phyloP scores from a whole-genome alignment of 2,329 filamentous ascomycete genomes.

The Diaporthe capsici region DNA sequence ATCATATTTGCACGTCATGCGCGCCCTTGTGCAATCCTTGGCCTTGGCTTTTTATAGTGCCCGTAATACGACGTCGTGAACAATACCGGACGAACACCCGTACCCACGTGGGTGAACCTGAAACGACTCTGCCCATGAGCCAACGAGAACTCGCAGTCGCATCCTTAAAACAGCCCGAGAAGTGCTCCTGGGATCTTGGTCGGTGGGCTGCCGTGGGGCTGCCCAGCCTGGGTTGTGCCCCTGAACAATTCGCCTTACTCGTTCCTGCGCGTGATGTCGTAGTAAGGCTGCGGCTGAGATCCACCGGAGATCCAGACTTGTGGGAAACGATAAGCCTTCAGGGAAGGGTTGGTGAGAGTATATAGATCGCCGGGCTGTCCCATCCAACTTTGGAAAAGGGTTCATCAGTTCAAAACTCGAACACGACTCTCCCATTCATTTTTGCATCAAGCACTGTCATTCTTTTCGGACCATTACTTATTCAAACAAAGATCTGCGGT shows the following conservation, averaged over 20 bases:
- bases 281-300: conserved; percentile 22
- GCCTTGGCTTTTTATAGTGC: conserved; percentile 16
- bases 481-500: not conserved
- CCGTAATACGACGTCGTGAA: conserved; percentile 1
- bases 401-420: conserved; percentile 5
- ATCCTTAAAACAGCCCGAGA: not conserved
- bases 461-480: not conserved
- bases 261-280: not conserved
- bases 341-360: not conserved
- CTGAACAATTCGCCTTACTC: conserved; percentile 26
- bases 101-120: conserved; percentile 19
- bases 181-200: not conserved
- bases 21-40: conserved; percentile 3
- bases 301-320: not conserved
- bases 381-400: not conserved
- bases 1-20: conserved; percentile 11
- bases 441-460: not conserved
- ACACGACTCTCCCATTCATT: not conserved
- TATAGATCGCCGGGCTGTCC: conserved; percentile 23
- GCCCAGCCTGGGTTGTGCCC: not conserved
- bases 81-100: conserved; percentile 13
- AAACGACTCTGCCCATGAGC: not conserved
- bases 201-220: conserved; percentile 20
- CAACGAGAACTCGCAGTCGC: conserved; percentile 1
- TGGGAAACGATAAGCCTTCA: not conserved